phyloP scores from a whole-genome alignment of 2,329 filamentous ascomycete species.

The Phyllosticta citriasiana region DNA sequence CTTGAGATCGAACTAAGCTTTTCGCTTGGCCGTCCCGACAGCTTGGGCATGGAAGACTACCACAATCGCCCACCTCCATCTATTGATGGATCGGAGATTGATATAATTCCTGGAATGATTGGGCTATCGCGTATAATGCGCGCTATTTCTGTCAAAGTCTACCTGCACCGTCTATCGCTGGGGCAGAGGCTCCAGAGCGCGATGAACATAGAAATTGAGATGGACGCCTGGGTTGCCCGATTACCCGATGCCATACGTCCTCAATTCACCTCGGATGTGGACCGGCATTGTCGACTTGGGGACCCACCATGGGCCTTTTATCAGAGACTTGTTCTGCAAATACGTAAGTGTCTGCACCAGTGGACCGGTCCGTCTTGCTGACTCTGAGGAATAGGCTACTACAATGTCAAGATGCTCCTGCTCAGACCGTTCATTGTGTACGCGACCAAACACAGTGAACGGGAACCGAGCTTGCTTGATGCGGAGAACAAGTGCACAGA shows the following conservation, averaged over 20 bases:
- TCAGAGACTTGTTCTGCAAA: conserved; percentile 29
- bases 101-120: conserved; percentile 33
- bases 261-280: conserved; percentile 16
- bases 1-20: conserved; percentile 30
- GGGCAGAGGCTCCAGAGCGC: conserved; percentile 27
- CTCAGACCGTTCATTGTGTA: conserved; percentile 29
- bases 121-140: conserved; percentile 32
- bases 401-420: conserved; percentile 32
- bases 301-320: conserved; percentile 30
- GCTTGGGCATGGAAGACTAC: conserved; percentile 39
- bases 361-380: background rate
- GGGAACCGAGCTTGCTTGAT: conserved; percentile 18
- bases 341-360: conserved; percentile 17
- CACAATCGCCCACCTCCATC: conserved; percentile 31
- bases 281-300: conserved; percentile 18
- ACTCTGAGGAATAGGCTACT: conserved; percentile 17
- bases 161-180: conserved; percentile 25
- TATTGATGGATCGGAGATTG: conserved; percentile 26
- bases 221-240: conserved; percentile 27
- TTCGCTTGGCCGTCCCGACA: conserved; percentile 39
- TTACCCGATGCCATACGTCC: conserved; percentile 25
- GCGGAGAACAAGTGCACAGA: conserved; percentile 29
- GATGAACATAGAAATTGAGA: conserved; percentile 26
- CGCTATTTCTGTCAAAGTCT: conserved; percentile 31
- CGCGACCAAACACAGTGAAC: conserved; percentile 15